Percentiles rank a stretch among this genome's conserved stretches.
Conservation (phyloP, 768 basidiomycete genomes). For the Pisolithus tinctorius region DNA sequence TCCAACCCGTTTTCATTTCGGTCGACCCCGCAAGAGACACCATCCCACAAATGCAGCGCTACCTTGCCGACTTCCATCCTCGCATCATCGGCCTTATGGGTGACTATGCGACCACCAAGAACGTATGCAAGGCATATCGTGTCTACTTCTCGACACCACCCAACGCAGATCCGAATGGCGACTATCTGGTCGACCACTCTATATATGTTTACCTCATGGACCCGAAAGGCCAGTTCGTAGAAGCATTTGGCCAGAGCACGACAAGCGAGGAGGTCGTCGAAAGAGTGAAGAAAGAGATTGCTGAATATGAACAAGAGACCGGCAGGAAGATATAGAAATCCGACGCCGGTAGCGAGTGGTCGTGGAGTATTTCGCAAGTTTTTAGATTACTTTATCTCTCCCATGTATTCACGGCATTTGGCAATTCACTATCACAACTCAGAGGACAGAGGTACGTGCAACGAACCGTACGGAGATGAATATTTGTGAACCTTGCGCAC, state of each 20-base stretch:
- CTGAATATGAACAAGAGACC: constrained; percentile 32
- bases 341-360: not conserved
- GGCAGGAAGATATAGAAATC: constrained; percentile 21
- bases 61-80: constrained; percentile 85
- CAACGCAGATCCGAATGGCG: constrained; percentile 77
- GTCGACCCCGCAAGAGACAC: constrained; percentile 94
- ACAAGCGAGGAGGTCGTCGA: constrained; percentile 60
- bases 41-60: constrained; percentile 49
- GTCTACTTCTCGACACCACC: constrained; percentile 98
- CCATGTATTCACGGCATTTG: constrained; percentile 6
- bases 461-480: not conserved
- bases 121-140: constrained; percentile 89
- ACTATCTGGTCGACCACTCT: constrained; percentile 95
- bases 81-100: constrained; percentile 86
- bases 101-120: constrained; percentile 76
- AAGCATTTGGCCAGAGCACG: constrained; percentile 89
- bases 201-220: constrained; percentile 99
- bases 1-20: constrained; percentile 90
- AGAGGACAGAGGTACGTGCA: constrained; percentile 7
- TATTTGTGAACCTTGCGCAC: not conserved
- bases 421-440: constrained; percentile 6
- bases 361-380: not conserved
- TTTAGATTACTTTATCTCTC: constrained; percentile 2
- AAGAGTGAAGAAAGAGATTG: constrained; percentile 50
- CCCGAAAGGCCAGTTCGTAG: constrained; percentile 87